Conservation (phyloP, 805 yeast species). For the Zygosaccharomyces lentus region DNA sequence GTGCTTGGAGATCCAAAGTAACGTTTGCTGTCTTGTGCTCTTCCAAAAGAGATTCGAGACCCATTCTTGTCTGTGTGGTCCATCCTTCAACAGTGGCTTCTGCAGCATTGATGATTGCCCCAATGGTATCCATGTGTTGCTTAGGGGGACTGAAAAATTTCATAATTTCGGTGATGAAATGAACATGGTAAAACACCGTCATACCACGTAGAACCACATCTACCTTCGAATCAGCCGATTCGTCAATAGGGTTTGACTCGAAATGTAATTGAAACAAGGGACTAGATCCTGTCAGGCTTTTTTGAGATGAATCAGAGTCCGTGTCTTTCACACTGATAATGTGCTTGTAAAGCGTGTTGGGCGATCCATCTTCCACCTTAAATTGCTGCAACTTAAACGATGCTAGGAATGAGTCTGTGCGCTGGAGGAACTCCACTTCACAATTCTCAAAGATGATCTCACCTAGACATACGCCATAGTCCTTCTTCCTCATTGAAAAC, state of each 20-base stretch:
- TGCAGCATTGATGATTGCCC: constrained; percentile 89
- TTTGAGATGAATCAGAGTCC: constrained; percentile 37
- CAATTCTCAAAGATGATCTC: constrained; percentile 82
- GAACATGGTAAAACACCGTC: constrained; percentile 86
- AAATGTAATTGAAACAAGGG: constrained; percentile 81
- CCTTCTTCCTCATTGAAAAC: constrained; percentile 47
- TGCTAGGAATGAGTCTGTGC: constrained; percentile 72
- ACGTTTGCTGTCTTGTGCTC: constrained; percentile 89
- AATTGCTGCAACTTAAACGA: constrained; percentile 76
- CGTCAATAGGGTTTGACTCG: constrained; percentile 84
- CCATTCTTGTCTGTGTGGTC: constrained; percentile 83
- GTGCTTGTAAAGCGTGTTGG: constrained; percentile 74
- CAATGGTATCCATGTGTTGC: constrained; percentile 79
- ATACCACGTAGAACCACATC: constrained; percentile 74
- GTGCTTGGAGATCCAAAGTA: constrained; percentile 88
- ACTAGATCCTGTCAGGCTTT: constrained; percentile 33
- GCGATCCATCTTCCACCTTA: constrained; percentile 82
- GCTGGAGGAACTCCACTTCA: constrained; percentile 61
- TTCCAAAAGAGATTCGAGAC: constrained; percentile 87
- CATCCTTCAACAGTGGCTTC: constrained; percentile 91
- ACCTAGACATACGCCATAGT: constrained; percentile 48
- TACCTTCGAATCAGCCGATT: constrained; percentile 73
- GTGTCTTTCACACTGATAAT: constrained; percentile 77
- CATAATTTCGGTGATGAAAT: constrained; percentile 68
- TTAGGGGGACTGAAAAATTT: constrained; percentile 83